Percentiles rank a stretch among this genome's conserved stretches.
These are phyloP conservation scores for Lepidium aucheri DNA, from an alignment of 345 rosid species.

Conservation along the genomic window DNA sequence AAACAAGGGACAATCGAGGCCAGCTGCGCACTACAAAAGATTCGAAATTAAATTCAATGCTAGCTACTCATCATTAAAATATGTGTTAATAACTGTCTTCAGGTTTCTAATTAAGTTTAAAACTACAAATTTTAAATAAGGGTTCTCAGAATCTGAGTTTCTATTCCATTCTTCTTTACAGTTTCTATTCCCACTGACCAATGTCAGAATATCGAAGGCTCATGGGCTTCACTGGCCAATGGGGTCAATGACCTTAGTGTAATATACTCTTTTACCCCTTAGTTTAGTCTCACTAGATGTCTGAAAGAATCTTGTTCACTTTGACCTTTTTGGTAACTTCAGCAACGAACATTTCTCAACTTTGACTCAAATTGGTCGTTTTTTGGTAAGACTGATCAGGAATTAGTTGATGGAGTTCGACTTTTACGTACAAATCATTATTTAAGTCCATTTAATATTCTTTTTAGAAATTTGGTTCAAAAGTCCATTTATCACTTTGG, in stretches of 20 bases:
- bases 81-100: conserved; percentile 13
- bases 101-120: conserved; percentile 29
- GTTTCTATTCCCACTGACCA: conserved; percentile 89
- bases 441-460: background rate
- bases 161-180: conserved; percentile 84
- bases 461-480: background rate
- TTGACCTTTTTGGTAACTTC: conserved; percentile 18
- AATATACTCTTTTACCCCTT: background rate
- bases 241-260: background rate
- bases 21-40: conserved; percentile 45
- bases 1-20: conserved; percentile 23
- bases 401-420: conserved; percentile 10
- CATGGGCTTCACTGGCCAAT: conserved; percentile 10
- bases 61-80: background rate
- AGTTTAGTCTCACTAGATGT: background rate
- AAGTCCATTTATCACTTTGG: background rate
- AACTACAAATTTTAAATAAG: conserved; percentile 6
- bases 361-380: conserved; percentile 13
- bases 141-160: conserved; percentile 53
- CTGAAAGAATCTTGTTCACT: background rate
- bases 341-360: background rate
- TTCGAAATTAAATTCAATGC: conserved; percentile 22
- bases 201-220: conserved; percentile 37
- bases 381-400: background rate
- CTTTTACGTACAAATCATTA: background rate